Evolutionary conservation across 192 early-diverging fungal genomes (phyloP), one percentile per base, ranked within the genome.

Genomic region (Diversispora eburnea): DNA sequence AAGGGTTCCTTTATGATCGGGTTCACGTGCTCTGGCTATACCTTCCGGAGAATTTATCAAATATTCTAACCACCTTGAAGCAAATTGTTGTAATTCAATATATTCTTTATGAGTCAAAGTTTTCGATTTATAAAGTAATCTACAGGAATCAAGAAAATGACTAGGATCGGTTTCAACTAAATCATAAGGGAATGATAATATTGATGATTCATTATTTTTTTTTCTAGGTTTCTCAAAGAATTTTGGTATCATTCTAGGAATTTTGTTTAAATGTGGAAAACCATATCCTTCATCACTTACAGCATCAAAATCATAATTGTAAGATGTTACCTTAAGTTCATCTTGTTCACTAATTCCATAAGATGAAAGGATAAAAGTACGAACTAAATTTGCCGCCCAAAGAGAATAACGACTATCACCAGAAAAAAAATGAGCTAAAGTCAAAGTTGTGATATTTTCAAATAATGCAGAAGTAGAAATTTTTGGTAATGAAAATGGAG

Each of bases 231-330:
- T 33, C 2, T 33, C 25, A 2, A 33, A 33, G 25, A 75, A 77
- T 54, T 84, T 82, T 42, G 82, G 80, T 33, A 86, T 75, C 15
- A 82, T 74, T 67, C 81, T 75, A 41, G 87, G 81, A 5, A 87
- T 77, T 15, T 82, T 83, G 56, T 81, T 85, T 19, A 86, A 63
- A 47, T 78, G 76, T 7, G 87, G 87, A 79, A 88, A 87, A 13
- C 79, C 84, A 55, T 87, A 87, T 33, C 87, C 87, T 76, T 88
- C 85, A 47, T 87, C 85, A n/a, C 82, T 79, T 25, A 85, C 65
- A 33, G 83, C 83, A 25, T 84, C 85, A 61, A 80, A 79, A 20
- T 82, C 85, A 43, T 81, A 80, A 10, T 80, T 80, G 3, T 81
- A 76, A 22, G 78, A 76, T 13, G 78, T 61, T n/a, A 77, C 76